Conservation (phyloP, 192 early-diverging fungal genomes). For the Lobosporangium transversale region DNA sequence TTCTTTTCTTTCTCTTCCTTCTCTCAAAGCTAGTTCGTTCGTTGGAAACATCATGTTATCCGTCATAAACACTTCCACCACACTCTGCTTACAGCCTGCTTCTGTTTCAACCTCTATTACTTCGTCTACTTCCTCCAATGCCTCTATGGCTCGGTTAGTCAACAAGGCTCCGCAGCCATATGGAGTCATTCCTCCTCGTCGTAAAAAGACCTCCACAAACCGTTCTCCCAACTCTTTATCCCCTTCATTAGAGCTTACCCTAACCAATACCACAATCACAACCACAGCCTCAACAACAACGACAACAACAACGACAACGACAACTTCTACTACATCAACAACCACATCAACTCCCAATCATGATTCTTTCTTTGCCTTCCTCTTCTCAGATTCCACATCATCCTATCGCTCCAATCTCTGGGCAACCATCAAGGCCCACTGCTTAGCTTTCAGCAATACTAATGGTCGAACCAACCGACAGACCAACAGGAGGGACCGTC, state of each 20-base stretch:
- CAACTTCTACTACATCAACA: constrained; percentile 4
- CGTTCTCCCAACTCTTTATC: background rate
- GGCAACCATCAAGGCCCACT: constrained; percentile 31
- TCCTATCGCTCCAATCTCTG: constrained; percentile 13
- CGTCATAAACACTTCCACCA: constrained; percentile 18
- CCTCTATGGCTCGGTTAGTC: background rate
- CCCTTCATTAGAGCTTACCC: constrained; percentile 8
- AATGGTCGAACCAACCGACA: too few relatives aligned
- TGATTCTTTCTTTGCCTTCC: constrained; percentile 1
- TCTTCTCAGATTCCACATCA: constrained; percentile 6
- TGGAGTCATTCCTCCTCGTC: constrained; percentile 36
- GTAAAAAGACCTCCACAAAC: constrained; percentile 1
- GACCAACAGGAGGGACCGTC: constrained; percentile 7
- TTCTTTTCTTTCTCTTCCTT: background rate
- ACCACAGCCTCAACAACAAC: too few relatives aligned
- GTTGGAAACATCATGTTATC: constrained; percentile 29
- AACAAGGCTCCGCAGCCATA: constrained; percentile 31
- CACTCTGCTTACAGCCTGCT: constrained; percentile 32
- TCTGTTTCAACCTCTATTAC: background rate
- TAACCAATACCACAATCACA: too few relatives aligned
- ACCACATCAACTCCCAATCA: background rate
- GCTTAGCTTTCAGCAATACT: constrained; percentile 2
- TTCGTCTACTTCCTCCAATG: constrained; percentile 3
- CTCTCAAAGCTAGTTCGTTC: constrained; percentile 9
- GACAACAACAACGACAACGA: too few relatives aligned